Evolutionary conservation across 371 early-diverging fungal species (phyloP).

Genomic region (Blakeslea trispora): DNA sequence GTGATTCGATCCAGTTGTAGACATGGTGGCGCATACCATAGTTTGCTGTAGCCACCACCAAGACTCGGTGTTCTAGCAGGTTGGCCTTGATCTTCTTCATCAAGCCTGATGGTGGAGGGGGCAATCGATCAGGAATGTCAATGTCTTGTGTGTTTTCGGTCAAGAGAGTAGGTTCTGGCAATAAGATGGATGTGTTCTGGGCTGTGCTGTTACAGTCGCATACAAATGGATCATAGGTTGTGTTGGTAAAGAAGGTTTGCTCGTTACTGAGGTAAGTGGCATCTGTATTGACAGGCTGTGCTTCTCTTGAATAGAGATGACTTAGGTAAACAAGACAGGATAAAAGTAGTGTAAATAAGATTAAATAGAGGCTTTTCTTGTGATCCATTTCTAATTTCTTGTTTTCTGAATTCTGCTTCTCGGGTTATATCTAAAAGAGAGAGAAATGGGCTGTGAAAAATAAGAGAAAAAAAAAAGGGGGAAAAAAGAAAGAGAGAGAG

Average conservation of each 20-base stretch:
- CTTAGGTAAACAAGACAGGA: slow-evolving; percentile 13
- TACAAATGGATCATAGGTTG: not conserved
- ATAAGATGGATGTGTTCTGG: not conserved
- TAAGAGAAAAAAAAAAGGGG: slow-evolving; percentile 6
- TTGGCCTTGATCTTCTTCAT: slow-evolving; percentile 40
- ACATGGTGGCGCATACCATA: slow-evolving; percentile 53
- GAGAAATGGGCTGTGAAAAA: slow-evolving; percentile 6
- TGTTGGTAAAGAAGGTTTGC: slow-evolving; percentile 15
- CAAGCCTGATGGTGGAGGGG: slow-evolving; percentile 27
- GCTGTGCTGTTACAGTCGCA: slow-evolving; percentile 2
- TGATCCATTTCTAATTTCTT: slow-evolving; percentile 10
- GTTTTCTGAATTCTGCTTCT: not conserved
- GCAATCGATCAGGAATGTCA: slow-evolving; percentile 30
- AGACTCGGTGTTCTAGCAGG: slow-evolving; percentile 31
- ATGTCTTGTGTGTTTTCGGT: not conserved
- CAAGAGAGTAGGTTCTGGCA: not conserved
- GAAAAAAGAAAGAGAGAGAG: not conserved
- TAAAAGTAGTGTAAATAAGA: slow-evolving; percentile 2
- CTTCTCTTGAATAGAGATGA: slow-evolving; percentile 5
- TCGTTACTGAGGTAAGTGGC: slow-evolving; percentile 17
- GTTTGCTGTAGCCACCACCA: slow-evolving; percentile 47
- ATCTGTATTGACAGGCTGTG: slow-evolving; percentile 3
- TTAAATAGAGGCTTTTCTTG: slow-evolving; percentile 11
- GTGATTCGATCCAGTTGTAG: slow-evolving; percentile 53
- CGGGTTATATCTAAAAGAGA: not conserved